phyloP scores from a whole-genome alignment of 1,284 basidiomycete species.

The Phellinidium pouzarii region DNA sequence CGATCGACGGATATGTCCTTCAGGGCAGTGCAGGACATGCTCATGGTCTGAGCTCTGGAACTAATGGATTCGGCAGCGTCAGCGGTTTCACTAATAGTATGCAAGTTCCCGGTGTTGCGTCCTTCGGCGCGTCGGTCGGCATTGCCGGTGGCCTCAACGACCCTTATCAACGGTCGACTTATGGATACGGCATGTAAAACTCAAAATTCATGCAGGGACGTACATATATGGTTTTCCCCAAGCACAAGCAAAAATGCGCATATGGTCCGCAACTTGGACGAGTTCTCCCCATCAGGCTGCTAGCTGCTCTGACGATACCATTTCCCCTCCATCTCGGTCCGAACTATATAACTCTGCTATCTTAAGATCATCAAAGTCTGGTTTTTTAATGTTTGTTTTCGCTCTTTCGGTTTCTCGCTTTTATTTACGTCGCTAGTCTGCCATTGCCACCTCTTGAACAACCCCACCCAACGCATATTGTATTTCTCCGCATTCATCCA shows the following conservation, averaged over 20 bases:
- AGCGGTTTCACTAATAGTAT: conserved; percentile 33
- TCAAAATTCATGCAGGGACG: background rate
- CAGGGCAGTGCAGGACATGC: conserved; percentile 62
- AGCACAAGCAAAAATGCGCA: conserved; percentile 5
- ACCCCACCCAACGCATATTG: conserved; percentile 13
- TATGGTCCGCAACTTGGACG: conserved; percentile 3
- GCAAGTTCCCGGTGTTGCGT: conserved; percentile 11
- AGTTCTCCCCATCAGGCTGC: background rate
- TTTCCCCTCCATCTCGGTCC: background rate
- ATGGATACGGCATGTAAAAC: conserved; percentile 72
- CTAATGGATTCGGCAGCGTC: conserved; percentile 47
- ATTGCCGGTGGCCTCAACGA: conserved; percentile 52
- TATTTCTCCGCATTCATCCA: conserved; percentile 19
- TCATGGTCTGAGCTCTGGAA: conserved; percentile 45
- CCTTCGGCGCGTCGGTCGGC: conserved; percentile 28
- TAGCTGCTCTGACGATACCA: conserved; percentile 14
- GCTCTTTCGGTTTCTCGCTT: conserved; percentile 6
- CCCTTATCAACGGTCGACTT: conserved; percentile 66
- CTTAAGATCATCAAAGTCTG: conserved; percentile 9
- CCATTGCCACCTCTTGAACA: conserved; percentile 12
- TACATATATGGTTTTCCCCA: conserved; percentile 5
- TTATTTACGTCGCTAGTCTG: conserved; percentile 15
- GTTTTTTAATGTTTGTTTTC: conserved; percentile 16
- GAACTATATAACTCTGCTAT: conserved; percentile 12
- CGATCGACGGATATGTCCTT: conserved; percentile 72